Evolutionary conservation across 257 asterid genomes (phyloP), one percentile per base, ranked within the genome.

Genomic region (Scutellaria baicalensis): DNA sequence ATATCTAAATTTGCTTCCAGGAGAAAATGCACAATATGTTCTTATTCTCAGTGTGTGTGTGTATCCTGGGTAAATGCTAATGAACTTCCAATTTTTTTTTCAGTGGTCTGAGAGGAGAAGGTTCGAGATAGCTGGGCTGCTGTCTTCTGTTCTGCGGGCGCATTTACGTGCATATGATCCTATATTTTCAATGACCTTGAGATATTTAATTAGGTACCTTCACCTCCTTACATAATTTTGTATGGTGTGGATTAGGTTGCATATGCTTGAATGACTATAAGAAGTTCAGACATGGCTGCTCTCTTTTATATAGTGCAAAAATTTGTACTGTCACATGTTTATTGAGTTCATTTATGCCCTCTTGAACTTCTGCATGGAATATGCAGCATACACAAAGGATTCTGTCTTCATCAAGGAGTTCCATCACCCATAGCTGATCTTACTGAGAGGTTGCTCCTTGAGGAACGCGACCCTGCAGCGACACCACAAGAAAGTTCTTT

Each of bases 31-130:
- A n/a, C 64, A 16, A 13, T 35, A 76, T 44, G 27, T 36, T 18
- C 58, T 58, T 43, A 1, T 68, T 45, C 47, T 54, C 35, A 4
- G 0, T 2, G 33, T 27, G 33, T 27, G 33, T 27, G 33, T 27
- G 33, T 27, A 5, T 27, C 4, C 33, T 3, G 33, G 40, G 54
- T 21, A 14, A 64, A 17, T 31, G 33, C 43, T 65, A 44, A 61
- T 17, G 52, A 7, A 5, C 57, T 48, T 75, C 27, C 18, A 66
- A 21, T 66, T 55, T 74, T 71, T 82, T 39, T 79, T 83, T 47
- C 86, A 94, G 99, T 94, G 99, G 99, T 85, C 96, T 64, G 91
- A 85, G 75, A 86, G 71, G 85, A 87, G 92, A 81, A 90, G 99
- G 85, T 84, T 81, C 70, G 97, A 94, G 77, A 88, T 91, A 80